These are phyloP conservation scores for Nothopassalora personata DNA, from an alignment of 2,329 filamentous ascomycete genomes.

Conservation along the genomic window DNA sequence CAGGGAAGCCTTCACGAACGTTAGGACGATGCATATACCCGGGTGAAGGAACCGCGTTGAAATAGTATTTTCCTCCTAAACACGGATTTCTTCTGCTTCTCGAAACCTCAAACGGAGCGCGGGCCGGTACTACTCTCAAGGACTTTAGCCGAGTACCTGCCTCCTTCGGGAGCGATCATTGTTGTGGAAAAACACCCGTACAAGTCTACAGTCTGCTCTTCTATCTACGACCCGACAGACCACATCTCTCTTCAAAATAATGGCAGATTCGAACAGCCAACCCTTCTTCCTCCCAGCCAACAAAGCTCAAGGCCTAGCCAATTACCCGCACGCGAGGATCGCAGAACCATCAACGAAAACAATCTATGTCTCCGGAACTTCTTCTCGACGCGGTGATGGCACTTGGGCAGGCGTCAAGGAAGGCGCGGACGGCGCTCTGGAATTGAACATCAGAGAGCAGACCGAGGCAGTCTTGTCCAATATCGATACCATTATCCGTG, in stretches of 20 bases:
- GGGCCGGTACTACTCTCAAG: not conserved
- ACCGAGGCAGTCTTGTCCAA: conserved; percentile 14
- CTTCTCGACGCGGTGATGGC: conserved; percentile 12
- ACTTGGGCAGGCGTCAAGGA: conserved; percentile 14
- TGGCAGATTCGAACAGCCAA: conserved; percentile 7
- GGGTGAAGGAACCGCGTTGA: conserved; percentile 1
- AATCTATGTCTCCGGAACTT: conserved; percentile 18
- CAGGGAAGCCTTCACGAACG: conserved; percentile 11
- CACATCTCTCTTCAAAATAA: not conserved
- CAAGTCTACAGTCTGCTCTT: no score
- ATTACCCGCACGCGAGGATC: conserved; percentile 13
- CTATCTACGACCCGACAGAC: no score
- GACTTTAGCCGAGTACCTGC: not conserved
- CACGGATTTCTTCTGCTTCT: no score
- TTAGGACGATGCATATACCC: conserved; percentile 5
- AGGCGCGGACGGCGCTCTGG: conserved; percentile 3
- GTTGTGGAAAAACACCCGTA: no score
- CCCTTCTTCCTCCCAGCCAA: conserved; percentile 4
- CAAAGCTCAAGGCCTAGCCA: conserved; percentile 14
- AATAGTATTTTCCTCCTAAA: no score
- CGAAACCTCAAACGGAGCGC: not conserved
- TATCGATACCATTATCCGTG: conserved; percentile 15
- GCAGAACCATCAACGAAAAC: conserved; percentile 7
- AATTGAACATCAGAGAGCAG: conserved; percentile 10
- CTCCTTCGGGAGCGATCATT: not conserved